Percentiles rank a stretch among this genome's conserved stretches.
Evolutionary conservation across 495 filamentous ascomycete species (phyloP).

Genomic region (Talaromyces stipitatus): DNA sequence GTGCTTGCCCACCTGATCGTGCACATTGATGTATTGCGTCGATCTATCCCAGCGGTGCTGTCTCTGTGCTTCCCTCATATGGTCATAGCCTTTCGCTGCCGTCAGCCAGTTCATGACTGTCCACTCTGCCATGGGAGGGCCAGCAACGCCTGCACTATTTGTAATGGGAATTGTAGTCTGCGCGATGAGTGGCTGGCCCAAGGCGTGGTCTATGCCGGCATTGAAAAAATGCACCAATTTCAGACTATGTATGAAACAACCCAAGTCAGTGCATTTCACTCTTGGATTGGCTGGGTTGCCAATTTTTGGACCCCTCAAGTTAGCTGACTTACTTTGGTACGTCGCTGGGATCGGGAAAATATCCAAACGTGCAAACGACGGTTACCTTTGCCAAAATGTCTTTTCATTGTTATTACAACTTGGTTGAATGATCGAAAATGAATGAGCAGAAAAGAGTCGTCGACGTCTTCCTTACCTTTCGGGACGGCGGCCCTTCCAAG

Average conservation of each 20-base stretch:
- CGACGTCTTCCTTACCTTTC: slow-evolving; percentile 6
- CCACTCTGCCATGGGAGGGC: slow-evolving; percentile 83
- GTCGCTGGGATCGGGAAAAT: slow-evolving; percentile 38
- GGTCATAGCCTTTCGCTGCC: slow-evolving; percentile 44
- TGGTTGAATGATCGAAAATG: not conserved
- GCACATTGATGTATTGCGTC: slow-evolving; percentile 15
- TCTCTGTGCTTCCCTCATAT: slow-evolving; percentile 36
- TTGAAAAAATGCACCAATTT: slow-evolving; percentile 66
- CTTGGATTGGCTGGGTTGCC: not conserved
- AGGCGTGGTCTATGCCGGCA: slow-evolving; percentile 65
- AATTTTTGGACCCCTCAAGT: not conserved
- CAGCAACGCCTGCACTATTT: slow-evolving; percentile 68
- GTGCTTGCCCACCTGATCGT: slow-evolving; percentile 45
- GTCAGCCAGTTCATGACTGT: slow-evolving; percentile 45
- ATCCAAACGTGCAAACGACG: slow-evolving; percentile 51
- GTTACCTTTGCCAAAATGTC: slow-evolving; percentile 50
- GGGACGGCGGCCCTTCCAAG: slow-evolving; percentile 10
- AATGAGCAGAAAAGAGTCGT: not conserved
- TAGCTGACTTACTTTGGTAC: slow-evolving; percentile 6
- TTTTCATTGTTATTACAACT: slow-evolving; percentile 17
- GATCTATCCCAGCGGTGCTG: slow-evolving; percentile 28
- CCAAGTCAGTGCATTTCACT: slow-evolving; percentile 21
- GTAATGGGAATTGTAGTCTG: slow-evolving; percentile 57
- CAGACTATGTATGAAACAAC: slow-evolving; percentile 17
- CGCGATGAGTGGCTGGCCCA: slow-evolving; percentile 53